Evolutionary conservation across 768 basidiomycete species (phyloP), one percentile per base, ranked within the genome.

Genomic region (Chlorophyllum brunneum): DNA sequence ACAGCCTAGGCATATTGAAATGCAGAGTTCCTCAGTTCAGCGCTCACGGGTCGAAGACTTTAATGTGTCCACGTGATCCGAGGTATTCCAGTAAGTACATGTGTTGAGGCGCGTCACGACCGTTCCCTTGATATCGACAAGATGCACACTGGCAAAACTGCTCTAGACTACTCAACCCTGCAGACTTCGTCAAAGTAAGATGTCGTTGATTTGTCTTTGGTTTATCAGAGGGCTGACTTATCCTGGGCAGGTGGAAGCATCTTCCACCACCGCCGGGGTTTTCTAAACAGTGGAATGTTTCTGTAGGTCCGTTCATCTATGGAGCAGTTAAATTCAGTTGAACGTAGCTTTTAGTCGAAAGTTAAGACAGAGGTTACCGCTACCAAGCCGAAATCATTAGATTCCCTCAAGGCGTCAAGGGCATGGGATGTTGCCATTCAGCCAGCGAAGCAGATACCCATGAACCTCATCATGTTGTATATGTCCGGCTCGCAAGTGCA

Each of bases 381-480:
- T 0, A 67, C 78, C 4, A 70, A 36, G 15, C 34, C 34, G 4
- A 36, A 68, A 18, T 80, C 82, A 3, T 83, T 89, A 58, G 79
- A 86, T 56, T 66, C 70, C 20, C 72, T 93, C 54, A 91, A 92
- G 64, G 80, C 81, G 57, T 85, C 79, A 61, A 83, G 89, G 23
- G 92, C 92, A 37, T 91, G 92, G 88, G 90, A 92, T 56, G 75
- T 90, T 36, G 92, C 92, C 33, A 79, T 85, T 43, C 73, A 81
- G 3, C 94, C 94, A 1, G 91, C 89, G 29, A 97, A 98, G 68
- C 83, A 85, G 11, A 77, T 98, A 23, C 94, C 94, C 3, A 97
- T 97, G 95, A 93, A 98, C 63, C 92, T 87, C 4, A 88, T 98
- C 72, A 98, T 98, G 95, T 77, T 98, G 29, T 98, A 98, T 80